phyloP scores from a whole-genome alignment of 345 rosid genomes.

The Brassica incana region DNA sequence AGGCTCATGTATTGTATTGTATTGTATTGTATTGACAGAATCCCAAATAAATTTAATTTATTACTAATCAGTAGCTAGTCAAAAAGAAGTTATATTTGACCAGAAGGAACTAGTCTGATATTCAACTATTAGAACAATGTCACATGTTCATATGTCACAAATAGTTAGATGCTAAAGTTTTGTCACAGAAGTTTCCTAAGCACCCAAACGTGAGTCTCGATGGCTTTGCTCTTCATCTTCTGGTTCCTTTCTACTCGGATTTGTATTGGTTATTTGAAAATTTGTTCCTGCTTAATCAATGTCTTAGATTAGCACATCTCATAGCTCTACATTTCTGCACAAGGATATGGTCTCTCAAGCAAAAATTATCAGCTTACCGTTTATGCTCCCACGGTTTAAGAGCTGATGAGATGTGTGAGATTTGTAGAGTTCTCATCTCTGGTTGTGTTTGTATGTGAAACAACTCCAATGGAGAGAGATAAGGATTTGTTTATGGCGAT shows the following conservation, averaged over 20 bases:
- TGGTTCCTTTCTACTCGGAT: slow-evolving; percentile 14
- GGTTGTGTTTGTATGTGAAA: no score
- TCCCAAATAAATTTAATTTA: no score
- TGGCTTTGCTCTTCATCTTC: slow-evolving; percentile 20
- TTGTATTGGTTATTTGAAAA: background rate
- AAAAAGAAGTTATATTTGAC: background rate
- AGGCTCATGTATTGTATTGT: background rate
- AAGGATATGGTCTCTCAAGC: background rate
- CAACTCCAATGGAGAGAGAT: no score
- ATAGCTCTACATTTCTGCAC: background rate
- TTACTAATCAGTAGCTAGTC: background rate
- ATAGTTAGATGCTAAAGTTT: background rate
- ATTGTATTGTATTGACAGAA: background rate
- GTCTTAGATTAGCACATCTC: background rate
- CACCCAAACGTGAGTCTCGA: slow-evolving; percentile 18
- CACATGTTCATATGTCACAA: slow-evolving; percentile 9
- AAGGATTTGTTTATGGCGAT: no score
- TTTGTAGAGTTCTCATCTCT: no score
- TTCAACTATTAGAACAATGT: background rate
- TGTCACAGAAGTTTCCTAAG: slow-evolving; percentile 1
- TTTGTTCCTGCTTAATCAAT: slow-evolving; percentile 7
- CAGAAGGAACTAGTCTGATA: background rate
- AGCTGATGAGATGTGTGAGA: slow-evolving; percentile 3
- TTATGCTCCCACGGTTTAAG: slow-evolving; percentile 46
- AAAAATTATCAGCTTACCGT: slow-evolving; percentile 41